Conservation (phyloP, 148 eudicot genomes). For the Fagopyrum tataricum region DNA sequence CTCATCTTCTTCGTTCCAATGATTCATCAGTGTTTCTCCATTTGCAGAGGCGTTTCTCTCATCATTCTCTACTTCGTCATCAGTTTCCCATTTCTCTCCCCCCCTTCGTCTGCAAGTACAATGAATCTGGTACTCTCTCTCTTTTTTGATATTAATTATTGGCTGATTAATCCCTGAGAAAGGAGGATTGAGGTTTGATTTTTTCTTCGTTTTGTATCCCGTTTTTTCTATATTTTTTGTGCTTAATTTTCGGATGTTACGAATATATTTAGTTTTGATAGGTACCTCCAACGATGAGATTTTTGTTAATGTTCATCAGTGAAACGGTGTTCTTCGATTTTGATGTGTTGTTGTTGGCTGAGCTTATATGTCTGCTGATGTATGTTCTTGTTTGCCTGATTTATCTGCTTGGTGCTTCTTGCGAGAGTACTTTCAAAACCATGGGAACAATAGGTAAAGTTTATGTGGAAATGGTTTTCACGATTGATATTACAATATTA, state of each 20-base stretch:
- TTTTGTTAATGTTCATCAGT: not conserved
- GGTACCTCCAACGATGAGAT: not conserved
- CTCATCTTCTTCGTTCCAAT: not conserved
- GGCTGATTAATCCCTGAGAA: not conserved
- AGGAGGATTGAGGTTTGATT: not conserved
- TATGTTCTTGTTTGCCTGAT: not conserved
- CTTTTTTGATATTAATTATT: not conserved
- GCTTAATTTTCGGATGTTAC: not conserved
- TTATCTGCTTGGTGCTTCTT: not conserved
- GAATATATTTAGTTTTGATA: not conserved
- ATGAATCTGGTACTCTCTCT: constrained; percentile 30
- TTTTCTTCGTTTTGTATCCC: not conserved
- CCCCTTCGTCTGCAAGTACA: constrained; percentile 29
- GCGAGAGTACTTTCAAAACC: not conserved
- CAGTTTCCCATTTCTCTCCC: constrained; percentile 18
- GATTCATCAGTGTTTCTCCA: not conserved
- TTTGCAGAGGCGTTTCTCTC: not conserved
- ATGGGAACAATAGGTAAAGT: not conserved
- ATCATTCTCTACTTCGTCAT: not conserved
- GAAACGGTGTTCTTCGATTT: not conserved
- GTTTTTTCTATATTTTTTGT: not conserved
- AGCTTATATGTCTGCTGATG: not conserved
- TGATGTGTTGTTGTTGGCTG: not conserved
- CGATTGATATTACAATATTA: not conserved
- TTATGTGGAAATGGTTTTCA: not conserved